A percentile compares a stretch with the other conserved stretches of the same genome.
phyloP scores from a whole-genome alignment of 164 flowering plant genomes.

The Magnolia officinalis region DNA sequence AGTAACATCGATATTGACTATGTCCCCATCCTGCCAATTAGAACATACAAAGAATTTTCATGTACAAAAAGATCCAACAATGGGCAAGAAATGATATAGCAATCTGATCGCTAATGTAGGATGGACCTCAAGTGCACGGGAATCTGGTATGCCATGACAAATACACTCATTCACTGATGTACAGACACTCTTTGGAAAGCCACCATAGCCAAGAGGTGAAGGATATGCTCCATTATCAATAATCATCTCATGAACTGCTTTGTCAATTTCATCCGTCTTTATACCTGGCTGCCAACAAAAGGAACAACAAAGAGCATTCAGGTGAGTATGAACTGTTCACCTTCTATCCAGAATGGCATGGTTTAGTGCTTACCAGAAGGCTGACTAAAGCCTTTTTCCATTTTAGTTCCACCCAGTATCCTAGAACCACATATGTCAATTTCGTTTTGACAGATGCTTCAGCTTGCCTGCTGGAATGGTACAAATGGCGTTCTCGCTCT shows the following conservation, averaged over 20 bases:
- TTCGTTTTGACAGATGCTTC: too few species aligned
- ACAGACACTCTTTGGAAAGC: constrained; percentile 99
- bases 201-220: constrained; percentile 96
- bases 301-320: constrained; percentile 10
- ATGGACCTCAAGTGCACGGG: constrained; percentile 83
- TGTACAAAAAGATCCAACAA: background rate
- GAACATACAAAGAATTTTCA: constrained; percentile 4
- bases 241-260: constrained; percentile 96
- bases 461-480: too few species aligned
- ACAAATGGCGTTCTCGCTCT: too few species aligned
- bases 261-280: constrained; percentile 89
- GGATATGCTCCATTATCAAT: constrained; percentile 98
- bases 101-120: constrained; percentile 6
- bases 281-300: constrained; percentile 87
- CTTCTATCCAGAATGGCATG: background rate
- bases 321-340: background rate
- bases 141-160: constrained; percentile 99
- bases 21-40: constrained; percentile 88
- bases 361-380: background rate
- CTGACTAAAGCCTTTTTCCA: too few species aligned
- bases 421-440: background rate
- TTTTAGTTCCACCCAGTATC: background rate
- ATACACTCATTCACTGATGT: constrained; percentile 99
- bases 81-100: background rate
- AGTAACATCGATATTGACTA: constrained; percentile 93